Evolutionary conservation across 495 filamentous ascomycete genomes (phyloP), one percentile per base, ranked within the genome.

Genomic region (Talaromyces borbonicus): DNA sequence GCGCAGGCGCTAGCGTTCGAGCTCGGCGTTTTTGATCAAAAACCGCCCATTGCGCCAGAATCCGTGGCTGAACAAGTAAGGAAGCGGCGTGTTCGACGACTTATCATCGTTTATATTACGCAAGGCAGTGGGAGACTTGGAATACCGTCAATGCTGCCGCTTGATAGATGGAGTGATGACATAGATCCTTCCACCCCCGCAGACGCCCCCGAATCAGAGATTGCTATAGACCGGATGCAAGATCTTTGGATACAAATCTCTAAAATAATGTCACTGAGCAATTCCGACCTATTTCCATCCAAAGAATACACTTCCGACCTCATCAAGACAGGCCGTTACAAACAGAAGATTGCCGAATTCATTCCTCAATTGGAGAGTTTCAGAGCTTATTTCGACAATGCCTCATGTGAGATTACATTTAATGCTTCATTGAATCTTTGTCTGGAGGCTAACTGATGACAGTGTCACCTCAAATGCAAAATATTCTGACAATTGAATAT

Each of bases 211-310:
- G 60, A 50, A 14, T 23, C 24, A 14, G 59, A 69, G 49, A 43
- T 52, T 12, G 53, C 62, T 20, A 56, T 70, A 30, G 71, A 76
- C 45, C 58, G 55, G 44, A 88, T 95, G 53, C 87, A 94, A 45
- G 79, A 92, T 58, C 87, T 84, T 57, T 98, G 92, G 92, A 82
- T 86, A 14, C 83, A 84, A 2, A 83, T 98, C 41, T 93, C 87
- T 37, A 81, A 83, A 49, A 77, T 94, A 51, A 93, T 96, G 80
- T 83, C 93, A 42, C 67, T 80, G 46, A 87, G 84, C 48, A 95
- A 95, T 53, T 80, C 90, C 56, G 71, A 77, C 32, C 60, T 97
- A 3, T 98, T 95, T 62, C 75, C 81, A 14, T 90, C 85, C 4
- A 83, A 81, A 45, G 79, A 86, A 49, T 80, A 85, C 50, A 96